A percentile compares a stretch with the other conserved stretches of the same genome.
Conservation (phyloP, 2,329 filamentous ascomycete species). For the Cladorrhinum sp. region DNA sequence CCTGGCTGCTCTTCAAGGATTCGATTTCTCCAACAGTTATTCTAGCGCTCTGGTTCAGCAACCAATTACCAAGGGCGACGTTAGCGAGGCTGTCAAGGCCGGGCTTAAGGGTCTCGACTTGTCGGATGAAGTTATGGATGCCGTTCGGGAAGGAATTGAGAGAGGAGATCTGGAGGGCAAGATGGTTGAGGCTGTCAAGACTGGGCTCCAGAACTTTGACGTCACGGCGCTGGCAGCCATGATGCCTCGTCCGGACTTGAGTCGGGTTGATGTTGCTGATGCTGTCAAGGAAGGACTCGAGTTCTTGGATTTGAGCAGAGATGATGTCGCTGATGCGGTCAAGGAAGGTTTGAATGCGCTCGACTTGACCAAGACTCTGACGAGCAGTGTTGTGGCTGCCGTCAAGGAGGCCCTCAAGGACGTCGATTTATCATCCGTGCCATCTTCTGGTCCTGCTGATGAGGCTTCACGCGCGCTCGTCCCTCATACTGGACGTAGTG, state of each 20-base stretch:
- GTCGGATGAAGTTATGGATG: constrained; percentile 26
- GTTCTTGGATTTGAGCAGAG: constrained; percentile 21
- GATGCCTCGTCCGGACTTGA: constrained; percentile 20
- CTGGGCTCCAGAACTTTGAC: constrained; percentile 29
- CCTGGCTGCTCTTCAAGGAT: constrained; percentile 23
- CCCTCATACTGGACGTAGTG: background rate
- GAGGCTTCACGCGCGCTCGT: constrained; percentile 2
- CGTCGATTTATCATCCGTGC: constrained; percentile 31
- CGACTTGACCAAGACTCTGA: constrained; percentile 10
- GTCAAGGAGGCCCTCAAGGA: constrained; percentile 22
- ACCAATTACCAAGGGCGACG: constrained; percentile 23
- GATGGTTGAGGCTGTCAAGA: constrained; percentile 21
- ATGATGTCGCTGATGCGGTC: constrained; percentile 25
- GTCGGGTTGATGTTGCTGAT: constrained; percentile 24
- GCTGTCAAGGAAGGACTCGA: constrained; percentile 28
- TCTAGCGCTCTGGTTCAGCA: constrained; percentile 24
- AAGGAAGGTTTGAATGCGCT: constrained; percentile 19
- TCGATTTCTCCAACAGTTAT: constrained; percentile 24
- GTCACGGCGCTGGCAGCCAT: constrained; percentile 17
- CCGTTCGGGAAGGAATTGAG: constrained; percentile 26
- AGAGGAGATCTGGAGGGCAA: constrained; percentile 26
- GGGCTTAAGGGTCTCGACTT: constrained; percentile 34
- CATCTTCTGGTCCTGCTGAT: background rate
- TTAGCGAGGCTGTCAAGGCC: constrained; percentile 25
- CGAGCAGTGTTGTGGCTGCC: constrained; percentile 14